These are phyloP conservation scores for Epichloe elymi DNA, from an alignment of 2,329 filamentous ascomycete species.

Conservation along the genomic window DNA sequence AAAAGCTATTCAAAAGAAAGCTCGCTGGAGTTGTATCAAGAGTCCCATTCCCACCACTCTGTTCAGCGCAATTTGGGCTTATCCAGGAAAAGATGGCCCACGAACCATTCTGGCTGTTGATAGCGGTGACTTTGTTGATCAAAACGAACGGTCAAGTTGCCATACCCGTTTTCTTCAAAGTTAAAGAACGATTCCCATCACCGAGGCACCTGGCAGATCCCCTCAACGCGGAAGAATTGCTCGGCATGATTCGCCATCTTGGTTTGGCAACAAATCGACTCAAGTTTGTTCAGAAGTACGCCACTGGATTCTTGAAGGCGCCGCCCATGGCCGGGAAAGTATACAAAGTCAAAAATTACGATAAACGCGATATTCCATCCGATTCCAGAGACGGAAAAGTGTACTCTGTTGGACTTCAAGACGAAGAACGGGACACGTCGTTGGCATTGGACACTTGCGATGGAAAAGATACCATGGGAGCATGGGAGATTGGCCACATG, in stretches of 20 bases:
- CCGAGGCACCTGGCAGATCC: slow-evolving; percentile 45
- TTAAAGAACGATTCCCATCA: slow-evolving; percentile 58
- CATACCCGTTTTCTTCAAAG: slow-evolving; percentile 58
- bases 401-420: not conserved
- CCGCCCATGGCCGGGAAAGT: slow-evolving; percentile 48
- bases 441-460: not conserved
- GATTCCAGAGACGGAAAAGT: not conserved
- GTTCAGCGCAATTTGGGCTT: slow-evolving; percentile 54
- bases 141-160: slow-evolving; percentile 62
- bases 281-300: slow-evolving; percentile 54
- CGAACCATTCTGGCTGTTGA: slow-evolving; percentile 66
- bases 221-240: slow-evolving; percentile 35
- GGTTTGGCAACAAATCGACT: slow-evolving; percentile 60
- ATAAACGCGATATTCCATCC: slow-evolving; percentile 19
- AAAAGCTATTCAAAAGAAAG: slow-evolving; percentile 18
- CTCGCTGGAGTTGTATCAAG: slow-evolving; percentile 35
- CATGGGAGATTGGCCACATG: slow-evolving; percentile 78
- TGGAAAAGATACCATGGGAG: slow-evolving; percentile 18
- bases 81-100: slow-evolving; percentile 68
- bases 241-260: slow-evolving; percentile 52
- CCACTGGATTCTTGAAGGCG: slow-evolving; percentile 49
- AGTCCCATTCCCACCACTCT: slow-evolving; percentile 55
- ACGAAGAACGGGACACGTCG: not conserved
- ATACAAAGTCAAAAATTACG: slow-evolving; percentile 38
- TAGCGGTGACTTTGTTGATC: slow-evolving; percentile 77